A percentile compares a stretch with the other conserved stretches of the same genome.
Evolutionary conservation across 2,329 filamentous ascomycete genomes (phyloP).

Genomic region (Pseudopyrenochaeta lycopersici): DNA sequence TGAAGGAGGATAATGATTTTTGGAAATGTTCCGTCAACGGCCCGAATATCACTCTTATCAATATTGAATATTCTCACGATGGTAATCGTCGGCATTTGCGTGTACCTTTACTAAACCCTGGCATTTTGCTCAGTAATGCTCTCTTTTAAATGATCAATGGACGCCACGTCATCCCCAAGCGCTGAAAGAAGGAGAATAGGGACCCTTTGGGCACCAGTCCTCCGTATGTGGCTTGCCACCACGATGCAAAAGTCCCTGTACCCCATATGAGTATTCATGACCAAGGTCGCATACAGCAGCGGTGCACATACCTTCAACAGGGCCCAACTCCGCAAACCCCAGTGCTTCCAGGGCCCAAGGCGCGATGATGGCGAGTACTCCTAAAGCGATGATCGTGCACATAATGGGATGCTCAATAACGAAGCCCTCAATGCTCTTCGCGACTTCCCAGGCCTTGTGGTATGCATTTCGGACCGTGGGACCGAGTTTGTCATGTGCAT

Average conservation of each 20-base stretch:
- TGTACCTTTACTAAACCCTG: too few species aligned
- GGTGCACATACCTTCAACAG: conserved; percentile 35
- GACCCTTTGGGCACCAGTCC: conserved; percentile 53
- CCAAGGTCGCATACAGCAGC: neutral
- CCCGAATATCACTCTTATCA: too few species aligned
- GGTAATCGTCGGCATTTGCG: too few species aligned
- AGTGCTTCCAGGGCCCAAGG: conserved; percentile 41
- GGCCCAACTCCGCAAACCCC: conserved; percentile 44
- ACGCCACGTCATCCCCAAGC: conserved; percentile 52
- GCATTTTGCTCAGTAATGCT: neutral
- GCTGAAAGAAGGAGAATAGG: conserved; percentile 55
- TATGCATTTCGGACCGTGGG: conserved; percentile 32
- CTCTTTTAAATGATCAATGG: conserved; percentile 1
- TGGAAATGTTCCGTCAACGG: too few species aligned
- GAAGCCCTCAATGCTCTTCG: conserved; percentile 34
- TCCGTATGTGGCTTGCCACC: conserved; percentile 51
- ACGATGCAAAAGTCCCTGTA: conserved; percentile 49
- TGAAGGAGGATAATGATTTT: too few species aligned
- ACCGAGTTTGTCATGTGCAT: conserved; percentile 32
- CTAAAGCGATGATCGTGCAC: conserved; percentile 40
- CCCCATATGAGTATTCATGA: conserved; percentile 2
- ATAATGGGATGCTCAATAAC: conserved; percentile 41
- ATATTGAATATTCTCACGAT: too few species aligned
- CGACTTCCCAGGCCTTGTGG: conserved; percentile 31
- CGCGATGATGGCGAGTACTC: conserved; percentile 37